Base-by-base conservation (phyloP, 441 rosid species). In the Hura crepitans region DNA sequence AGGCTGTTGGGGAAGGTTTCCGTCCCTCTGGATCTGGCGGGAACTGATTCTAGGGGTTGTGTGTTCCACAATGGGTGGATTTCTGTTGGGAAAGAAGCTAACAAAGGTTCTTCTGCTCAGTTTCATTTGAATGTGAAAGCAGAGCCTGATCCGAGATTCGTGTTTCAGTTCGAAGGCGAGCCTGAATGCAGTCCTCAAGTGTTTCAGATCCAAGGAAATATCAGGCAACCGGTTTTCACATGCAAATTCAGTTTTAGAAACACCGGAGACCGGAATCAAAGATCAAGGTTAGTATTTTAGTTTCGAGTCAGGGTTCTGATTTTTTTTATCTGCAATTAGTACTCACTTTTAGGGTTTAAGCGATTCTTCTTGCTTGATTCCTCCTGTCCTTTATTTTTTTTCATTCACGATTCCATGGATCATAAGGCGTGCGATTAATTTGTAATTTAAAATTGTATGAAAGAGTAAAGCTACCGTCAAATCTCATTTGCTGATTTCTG, bases 141-240 rank as follows among this genome's bases (percentile, higher is more conserved):
- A 2, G 97, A 90, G 73, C 97, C 94, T 45, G 92, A 94, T 75
- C 98, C 93, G 10, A 85, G 98, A 66, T 94, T 91, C 77, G 98
- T 94, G 14, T 94, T 91, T 51, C 93, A 94, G 81, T 91, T 94
- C 79, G 98, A 90, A 43, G 97, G 95, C 11, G 98, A 92, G 63
- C 98, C 97, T 0, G 97, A 91, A 65, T 94, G 97, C 61, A 94
- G 97, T 69, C 98, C 98, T 4, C 97, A 89, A 71, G 93, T 94
- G 33, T 86, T 91, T 61, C 97, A 88, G 81, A 87, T 94, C 72
- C 93, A 83, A 70, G 99, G 96, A 9, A 88, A 79, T 70, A 85
- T 88, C 51, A 72, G 87, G 18, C 97, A 94, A 66, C 96, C 98
- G 2, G 97, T 91, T 63, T 94, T 94, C 80, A 88, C 96, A 46